phyloP scores from a whole-genome alignment of 768 basidiomycete species.

The Suillus bovinus region DNA sequence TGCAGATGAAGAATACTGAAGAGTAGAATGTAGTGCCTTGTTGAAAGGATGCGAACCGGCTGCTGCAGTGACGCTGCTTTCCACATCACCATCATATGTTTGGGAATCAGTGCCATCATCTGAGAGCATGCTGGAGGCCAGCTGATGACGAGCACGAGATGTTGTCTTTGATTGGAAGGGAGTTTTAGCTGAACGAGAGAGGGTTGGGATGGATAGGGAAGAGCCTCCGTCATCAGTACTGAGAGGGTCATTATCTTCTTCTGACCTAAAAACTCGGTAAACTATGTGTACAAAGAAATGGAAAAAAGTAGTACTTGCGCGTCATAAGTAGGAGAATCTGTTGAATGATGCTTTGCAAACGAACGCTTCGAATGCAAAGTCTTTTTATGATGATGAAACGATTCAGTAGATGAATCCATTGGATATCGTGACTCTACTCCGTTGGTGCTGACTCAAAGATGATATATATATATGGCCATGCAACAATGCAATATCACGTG shows the following conservation, averaged over 20 bases:
- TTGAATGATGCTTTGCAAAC: constrained; percentile 61
- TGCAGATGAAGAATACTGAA: constrained; percentile 47
- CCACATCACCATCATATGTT: constrained; percentile 89
- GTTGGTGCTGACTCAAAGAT: neutral
- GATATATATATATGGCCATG: neutral
- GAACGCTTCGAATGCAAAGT: constrained; percentile 54
- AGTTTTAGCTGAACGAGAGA: constrained; percentile 26
- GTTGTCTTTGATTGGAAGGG: constrained; percentile 28
- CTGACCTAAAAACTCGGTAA: constrained; percentile 51
- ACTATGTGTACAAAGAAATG: constrained; percentile 11
- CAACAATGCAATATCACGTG: neutral
- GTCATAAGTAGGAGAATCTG: constrained; percentile 78
- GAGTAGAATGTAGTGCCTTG: constrained; percentile 27
- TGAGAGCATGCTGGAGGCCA: constrained; percentile 55
- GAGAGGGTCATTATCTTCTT: constrained; percentile 86
- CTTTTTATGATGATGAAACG: constrained; percentile 35
- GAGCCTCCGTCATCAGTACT: constrained; percentile 68
- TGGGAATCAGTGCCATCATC: constrained; percentile 82
- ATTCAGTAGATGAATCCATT: constrained; percentile 27
- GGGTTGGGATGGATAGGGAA: constrained; percentile 43
- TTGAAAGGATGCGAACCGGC: constrained; percentile 40
- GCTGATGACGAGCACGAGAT: constrained; percentile 47
- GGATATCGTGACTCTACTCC: too few species aligned
- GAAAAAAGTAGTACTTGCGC: constrained; percentile 43
- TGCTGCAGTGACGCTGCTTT: constrained; percentile 69